Evolutionary conservation across 2,329 filamentous ascomycete genomes (phyloP).

Genomic region (Aspergillus pseudoviridinutans): DNA sequence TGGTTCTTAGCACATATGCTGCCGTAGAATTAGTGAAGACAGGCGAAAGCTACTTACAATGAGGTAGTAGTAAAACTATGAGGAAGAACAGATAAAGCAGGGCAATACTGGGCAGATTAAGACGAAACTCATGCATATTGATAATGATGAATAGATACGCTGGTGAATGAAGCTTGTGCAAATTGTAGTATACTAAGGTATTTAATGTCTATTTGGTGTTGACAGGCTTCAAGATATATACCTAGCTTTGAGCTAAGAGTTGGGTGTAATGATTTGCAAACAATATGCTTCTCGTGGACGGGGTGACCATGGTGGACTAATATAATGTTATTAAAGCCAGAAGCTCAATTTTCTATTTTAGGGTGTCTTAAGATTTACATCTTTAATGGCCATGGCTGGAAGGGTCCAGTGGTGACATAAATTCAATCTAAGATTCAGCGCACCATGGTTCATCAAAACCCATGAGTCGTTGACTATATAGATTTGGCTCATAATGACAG

Average conservation of each 20-base stretch:
- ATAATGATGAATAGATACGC: no score
- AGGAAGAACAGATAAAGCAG: not conserved
- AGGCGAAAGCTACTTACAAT: not conserved
- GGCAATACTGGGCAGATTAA: not conserved
- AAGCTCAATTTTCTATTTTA: no score
- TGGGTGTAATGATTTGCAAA: not conserved
- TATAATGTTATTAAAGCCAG: not conserved
- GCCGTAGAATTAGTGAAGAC: no score
- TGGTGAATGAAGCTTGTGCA: not conserved
- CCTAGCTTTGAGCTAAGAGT: not conserved
- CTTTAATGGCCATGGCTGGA: not conserved
- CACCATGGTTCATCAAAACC: not conserved
- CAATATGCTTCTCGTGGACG: no score
- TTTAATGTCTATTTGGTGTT: not conserved
- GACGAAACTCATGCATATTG: not conserved
- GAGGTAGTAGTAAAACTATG: not conserved
- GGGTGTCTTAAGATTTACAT: not conserved
- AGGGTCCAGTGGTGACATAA: not conserved
- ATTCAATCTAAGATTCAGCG: not conserved
- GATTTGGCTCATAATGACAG: no score
- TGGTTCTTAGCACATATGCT: not conserved
- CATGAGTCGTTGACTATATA: not conserved
- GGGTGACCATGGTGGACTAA: not conserved
- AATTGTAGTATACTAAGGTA: not conserved
- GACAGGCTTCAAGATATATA: not conserved